These are phyloP conservation scores for Fraxinus sp. DNA, from an alignment of 305 asterid species.

Conservation along the genomic window DNA sequence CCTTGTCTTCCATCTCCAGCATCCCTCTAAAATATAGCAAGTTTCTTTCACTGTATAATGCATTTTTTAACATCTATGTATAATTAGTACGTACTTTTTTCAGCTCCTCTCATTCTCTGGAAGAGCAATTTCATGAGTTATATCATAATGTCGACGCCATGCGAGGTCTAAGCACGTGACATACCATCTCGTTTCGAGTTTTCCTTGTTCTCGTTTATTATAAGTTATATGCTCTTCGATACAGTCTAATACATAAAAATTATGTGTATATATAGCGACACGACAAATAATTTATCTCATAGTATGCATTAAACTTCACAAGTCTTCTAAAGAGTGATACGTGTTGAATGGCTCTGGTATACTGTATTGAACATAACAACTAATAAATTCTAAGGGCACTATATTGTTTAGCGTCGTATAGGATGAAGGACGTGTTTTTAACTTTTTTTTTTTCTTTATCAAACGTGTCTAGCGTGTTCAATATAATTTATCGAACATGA, in stretches of 20 bases:
- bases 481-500: neutral
- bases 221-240: neutral
- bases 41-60: neutral
- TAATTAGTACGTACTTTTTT: conserved; percentile 33
- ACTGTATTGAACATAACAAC: neutral
- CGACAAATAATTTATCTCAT: neutral
- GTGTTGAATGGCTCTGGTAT: neutral
- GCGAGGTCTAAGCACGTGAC: conserved; percentile 55
- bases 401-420: neutral
- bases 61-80: conserved; percentile 1
- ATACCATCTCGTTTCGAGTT: neutral
- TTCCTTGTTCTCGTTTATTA: neutral
- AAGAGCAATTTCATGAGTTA: conserved; percentile 30
- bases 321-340: neutral
- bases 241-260: too few species aligned
- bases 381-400: neutral
- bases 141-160: conserved; percentile 62
- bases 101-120: conserved; percentile 51
- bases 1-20: conserved; percentile 24
- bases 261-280: neutral
- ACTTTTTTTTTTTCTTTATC: neutral
- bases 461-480: neutral
- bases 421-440: neutral
- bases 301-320: neutral
- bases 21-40: conserved; percentile 3